These are phyloP conservation scores for Prunus davidiana DNA, from an alignment of 306 rosid genomes.

Conservation along the genomic window DNA sequence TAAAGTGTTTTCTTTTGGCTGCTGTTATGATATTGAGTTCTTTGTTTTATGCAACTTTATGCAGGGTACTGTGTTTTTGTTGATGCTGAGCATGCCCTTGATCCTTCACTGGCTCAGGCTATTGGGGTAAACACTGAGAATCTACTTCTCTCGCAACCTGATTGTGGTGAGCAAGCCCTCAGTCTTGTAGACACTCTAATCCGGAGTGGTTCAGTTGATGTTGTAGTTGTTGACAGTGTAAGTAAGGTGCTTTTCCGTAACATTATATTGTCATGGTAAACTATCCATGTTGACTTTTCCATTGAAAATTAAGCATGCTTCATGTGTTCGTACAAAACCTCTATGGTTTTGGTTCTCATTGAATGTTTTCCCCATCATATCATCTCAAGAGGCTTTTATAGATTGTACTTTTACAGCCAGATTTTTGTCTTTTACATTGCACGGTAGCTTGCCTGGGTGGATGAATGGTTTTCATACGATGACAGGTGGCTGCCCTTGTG, in stretches of 20 bases:
- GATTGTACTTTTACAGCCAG: not conserved
- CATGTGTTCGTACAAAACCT: not conserved
- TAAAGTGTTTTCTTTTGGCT: slow-evolving; percentile 5
- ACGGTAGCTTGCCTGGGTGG: slow-evolving; percentile 5
- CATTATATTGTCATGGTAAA: slow-evolving; percentile 5
- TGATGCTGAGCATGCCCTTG: slow-evolving; percentile 97
- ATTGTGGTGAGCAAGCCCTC: slow-evolving; percentile 93
- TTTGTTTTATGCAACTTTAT: slow-evolving; percentile 19
- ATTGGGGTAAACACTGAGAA: slow-evolving; percentile 76
- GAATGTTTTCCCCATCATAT: not conserved
- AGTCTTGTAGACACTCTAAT: slow-evolving; percentile 86
- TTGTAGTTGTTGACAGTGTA: slow-evolving; percentile 94
- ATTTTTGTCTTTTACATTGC: not conserved
- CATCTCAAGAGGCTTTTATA: not conserved
- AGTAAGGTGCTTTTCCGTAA: slow-evolving; percentile 32
- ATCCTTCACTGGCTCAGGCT: slow-evolving; percentile 70
- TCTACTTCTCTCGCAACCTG: slow-evolving; percentile 90
- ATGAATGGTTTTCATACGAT: slow-evolving; percentile 10
- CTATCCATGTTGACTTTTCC: not conserved
- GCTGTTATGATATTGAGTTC: slow-evolving; percentile 7
- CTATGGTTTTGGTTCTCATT: not conserved
- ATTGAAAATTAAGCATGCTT: not conserved
- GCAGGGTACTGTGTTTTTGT: slow-evolving; percentile 79
- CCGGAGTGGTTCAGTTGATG: slow-evolving; percentile 94
- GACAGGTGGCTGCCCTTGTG: slow-evolving; percentile 92